Percentiles rank a stretch among this genome's conserved stretches.
Evolutionary conservation across 768 basidiomycete genomes (phyloP).

Genomic region (Suillus decipiens): DNA sequence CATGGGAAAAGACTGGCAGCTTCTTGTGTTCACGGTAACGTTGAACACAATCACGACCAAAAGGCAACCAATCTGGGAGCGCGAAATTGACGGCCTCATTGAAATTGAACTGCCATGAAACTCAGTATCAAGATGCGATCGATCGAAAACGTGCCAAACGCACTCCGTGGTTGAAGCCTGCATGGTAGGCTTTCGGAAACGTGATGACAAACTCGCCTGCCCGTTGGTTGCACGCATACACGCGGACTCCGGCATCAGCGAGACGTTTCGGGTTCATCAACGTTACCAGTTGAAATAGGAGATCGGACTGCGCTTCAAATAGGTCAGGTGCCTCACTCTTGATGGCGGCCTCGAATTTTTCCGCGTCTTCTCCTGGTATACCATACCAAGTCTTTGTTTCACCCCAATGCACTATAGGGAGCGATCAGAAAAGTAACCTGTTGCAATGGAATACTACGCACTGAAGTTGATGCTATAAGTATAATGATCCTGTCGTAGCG

Average conservation of each 20-base stretch:
- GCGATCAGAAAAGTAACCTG: slow-evolving; percentile 14
- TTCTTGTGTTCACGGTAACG: slow-evolving; percentile 91
- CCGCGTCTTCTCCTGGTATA: slow-evolving; percentile 92
- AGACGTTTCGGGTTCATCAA: slow-evolving; percentile 94
- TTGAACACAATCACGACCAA: slow-evolving; percentile 84
- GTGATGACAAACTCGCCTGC: slow-evolving; percentile 98
- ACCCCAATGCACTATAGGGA: slow-evolving; percentile 88
- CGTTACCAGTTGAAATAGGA: slow-evolving; percentile 96
- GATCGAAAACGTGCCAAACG: slow-evolving; percentile 39
- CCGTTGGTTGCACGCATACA: slow-evolving; percentile 93
- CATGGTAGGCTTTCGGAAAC: slow-evolving; percentile 96
- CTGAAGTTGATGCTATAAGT: slow-evolving; percentile 96
- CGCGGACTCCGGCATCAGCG: slow-evolving; percentile 84
- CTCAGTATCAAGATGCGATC: slow-evolving; percentile 16
- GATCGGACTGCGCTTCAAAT: slow-evolving; percentile 95
- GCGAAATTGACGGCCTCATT: slow-evolving; percentile 99
- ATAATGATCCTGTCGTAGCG: slow-evolving; percentile 79
- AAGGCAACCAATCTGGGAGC: slow-evolving; percentile 90
- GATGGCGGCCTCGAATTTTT: slow-evolving; percentile 96
- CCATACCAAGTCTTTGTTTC: slow-evolving; percentile 99
- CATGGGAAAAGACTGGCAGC: slow-evolving; percentile 96
- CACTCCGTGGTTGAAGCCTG: slow-evolving; percentile 98
- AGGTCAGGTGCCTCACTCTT: slow-evolving; percentile 94
- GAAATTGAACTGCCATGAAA: slow-evolving; percentile 79
- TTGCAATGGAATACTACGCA: slow-evolving; percentile 42